These are phyloP conservation scores for Neurospora intermedia DNA, from an alignment of 495 filamentous ascomycete genomes.

Conservation along the genomic window DNA sequence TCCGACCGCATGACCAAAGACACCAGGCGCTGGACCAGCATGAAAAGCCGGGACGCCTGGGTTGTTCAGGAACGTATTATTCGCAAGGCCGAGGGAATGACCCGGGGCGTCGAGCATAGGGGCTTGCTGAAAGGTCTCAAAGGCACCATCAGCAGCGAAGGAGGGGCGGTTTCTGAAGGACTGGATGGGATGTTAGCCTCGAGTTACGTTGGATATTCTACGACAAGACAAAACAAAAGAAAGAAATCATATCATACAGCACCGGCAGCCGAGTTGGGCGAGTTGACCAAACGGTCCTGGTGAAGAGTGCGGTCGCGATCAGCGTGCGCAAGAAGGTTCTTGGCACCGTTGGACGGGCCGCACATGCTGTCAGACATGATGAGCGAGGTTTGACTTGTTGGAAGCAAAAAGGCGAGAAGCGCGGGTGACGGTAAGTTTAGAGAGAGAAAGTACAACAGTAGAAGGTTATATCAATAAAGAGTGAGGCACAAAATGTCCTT, in stretches of 20 bases:
- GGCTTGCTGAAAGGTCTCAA: slow-evolving; percentile 14
- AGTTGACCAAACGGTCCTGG: slow-evolving; percentile 53
- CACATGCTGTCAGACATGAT: slow-evolving; percentile 74
- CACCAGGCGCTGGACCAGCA: not conserved
- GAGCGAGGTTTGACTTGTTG: slow-evolving; percentile 9
- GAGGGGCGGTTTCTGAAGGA: slow-evolving; percentile 18
- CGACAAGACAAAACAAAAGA: not conserved
- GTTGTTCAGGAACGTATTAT: slow-evolving; percentile 4
- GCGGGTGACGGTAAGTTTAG: not conserved
- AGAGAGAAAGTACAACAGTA: not conserved
- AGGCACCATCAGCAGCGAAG: slow-evolving; percentile 9
- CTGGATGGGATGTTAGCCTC: slow-evolving; percentile 9
- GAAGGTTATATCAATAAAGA: not conserved
- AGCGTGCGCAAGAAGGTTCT: slow-evolving; percentile 73
- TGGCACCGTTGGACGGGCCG: slow-evolving; percentile 80
- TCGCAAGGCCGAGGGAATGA: not conserved
- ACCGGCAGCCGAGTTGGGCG: slow-evolving; percentile 10
- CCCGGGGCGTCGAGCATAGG: not conserved
- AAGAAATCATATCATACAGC: slow-evolving; percentile 5
- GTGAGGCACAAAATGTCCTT: not conserved
- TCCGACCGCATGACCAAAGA: not conserved
- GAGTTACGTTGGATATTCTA: not conserved
- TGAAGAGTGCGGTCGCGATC: slow-evolving; percentile 70
- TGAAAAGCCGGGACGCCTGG: not conserved
- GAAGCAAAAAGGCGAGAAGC: slow-evolving; percentile 1